These are phyloP conservation scores for Wickerhamomyces subpelliculosus DNA, from an alignment of 805 yeast genomes.

Conservation along the genomic window DNA sequence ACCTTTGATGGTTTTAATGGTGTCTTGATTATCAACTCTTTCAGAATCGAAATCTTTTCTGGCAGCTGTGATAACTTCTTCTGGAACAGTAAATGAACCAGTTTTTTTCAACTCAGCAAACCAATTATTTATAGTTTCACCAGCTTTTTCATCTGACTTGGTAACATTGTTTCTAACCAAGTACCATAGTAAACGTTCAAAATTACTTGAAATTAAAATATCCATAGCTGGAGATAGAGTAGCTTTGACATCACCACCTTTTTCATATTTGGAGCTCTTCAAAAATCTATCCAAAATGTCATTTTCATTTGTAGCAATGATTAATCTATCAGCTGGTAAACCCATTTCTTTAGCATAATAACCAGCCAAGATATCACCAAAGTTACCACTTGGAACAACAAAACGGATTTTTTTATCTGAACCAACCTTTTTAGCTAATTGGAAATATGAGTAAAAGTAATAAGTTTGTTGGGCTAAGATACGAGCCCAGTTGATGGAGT, in stretches of 20 bases:
- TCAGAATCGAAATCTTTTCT: constrained; percentile 66
- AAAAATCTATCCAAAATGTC: constrained; percentile 92
- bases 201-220: constrained; percentile 88
- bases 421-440: constrained; percentile 39
- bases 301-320: constrained; percentile 93
- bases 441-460: constrained; percentile 89
- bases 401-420: constrained; percentile 52
- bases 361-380: constrained; percentile 97
- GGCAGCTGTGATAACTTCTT: constrained; percentile 59
- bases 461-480: constrained; percentile 96
- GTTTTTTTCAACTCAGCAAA: constrained; percentile 69
- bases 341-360: constrained; percentile 95
- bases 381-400: constrained; percentile 97
- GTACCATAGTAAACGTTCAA: constrained; percentile 95
- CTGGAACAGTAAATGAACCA: constrained; percentile 72
- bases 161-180: constrained; percentile 70
- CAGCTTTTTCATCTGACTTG: constrained; percentile 57
- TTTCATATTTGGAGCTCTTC: constrained; percentile 79
- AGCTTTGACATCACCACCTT: constrained; percentile 68
- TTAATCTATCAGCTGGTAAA: constrained; percentile 75
- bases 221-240: constrained; percentile 99
- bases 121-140: constrained; percentile 63
- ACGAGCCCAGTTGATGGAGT: constrained; percentile 99
- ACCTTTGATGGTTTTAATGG: constrained; percentile 69
- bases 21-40: constrained; percentile 71